These are phyloP conservation scores for Cyberlindnera saturnus DNA, from an alignment of 805 yeast genomes.

Conservation along the genomic window DNA sequence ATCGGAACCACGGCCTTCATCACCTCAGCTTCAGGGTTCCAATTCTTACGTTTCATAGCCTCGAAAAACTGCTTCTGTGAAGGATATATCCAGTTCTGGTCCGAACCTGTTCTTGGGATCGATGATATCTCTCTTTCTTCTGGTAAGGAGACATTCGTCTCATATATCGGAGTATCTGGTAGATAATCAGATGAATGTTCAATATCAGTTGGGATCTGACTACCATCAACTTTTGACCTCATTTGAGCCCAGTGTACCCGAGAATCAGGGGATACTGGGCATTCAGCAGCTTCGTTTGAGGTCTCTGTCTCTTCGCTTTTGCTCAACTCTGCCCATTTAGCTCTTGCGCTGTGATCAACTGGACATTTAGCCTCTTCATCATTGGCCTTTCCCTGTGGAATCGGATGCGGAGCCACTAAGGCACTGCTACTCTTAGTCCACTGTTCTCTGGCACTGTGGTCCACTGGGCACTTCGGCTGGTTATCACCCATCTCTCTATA, in stretches of 20 bases:
- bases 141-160: slow-evolving; percentile 43
- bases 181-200: slow-evolving; percentile 40
- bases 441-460: slow-evolving; percentile 48
- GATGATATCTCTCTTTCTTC: slow-evolving; percentile 73
- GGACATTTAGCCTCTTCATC: slow-evolving; percentile 46
- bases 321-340: slow-evolving; percentile 45
- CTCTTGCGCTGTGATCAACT: slow-evolving; percentile 58
- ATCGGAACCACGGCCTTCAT: slow-evolving; percentile 91
- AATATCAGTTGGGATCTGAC: slow-evolving; percentile 14
- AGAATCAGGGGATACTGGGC: slow-evolving; percentile 65
- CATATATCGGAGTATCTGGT: slow-evolving; percentile 28
- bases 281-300: slow-evolving; percentile 27
- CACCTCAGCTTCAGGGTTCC: slow-evolving; percentile 76
- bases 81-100: slow-evolving; percentile 86
- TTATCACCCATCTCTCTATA: neutral
- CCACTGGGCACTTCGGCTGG: slow-evolving; percentile 56
- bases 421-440: slow-evolving; percentile 41
- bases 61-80: slow-evolving; percentile 91
- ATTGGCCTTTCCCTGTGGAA: slow-evolving; percentile 1
- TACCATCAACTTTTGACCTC: slow-evolving; percentile 20
- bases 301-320: slow-evolving; percentile 13
- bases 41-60: slow-evolving; percentile 87
- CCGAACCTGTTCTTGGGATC: slow-evolving; percentile 71
- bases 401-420: neutral
- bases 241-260: slow-evolving; percentile 51